Evolutionary conservation across 805 yeast species (phyloP), one percentile per base, ranked within the genome.

Genomic region (Saturnispora ahearnii): DNA sequence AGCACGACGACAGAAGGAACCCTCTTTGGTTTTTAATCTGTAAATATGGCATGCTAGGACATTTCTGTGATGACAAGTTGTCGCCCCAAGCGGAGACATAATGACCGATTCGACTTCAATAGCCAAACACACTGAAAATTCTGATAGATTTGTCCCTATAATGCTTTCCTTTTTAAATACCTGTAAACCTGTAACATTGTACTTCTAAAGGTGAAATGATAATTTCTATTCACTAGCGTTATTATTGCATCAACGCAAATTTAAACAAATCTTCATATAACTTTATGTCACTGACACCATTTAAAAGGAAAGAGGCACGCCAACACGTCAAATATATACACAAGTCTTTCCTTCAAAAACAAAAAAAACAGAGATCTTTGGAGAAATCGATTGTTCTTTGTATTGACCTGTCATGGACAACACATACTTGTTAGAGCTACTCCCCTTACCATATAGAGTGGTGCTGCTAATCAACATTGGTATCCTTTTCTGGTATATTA

Each of bases 1-100:
- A 38, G 22, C 11, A 24, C 9, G 42, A 38, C 15, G 12, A 26
- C 28, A 38, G 42, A 38, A n/a, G 42, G 11, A 36, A 45, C 28
- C 21, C 34, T 15, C 24, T 36, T 36, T 21, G n/a, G 11, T 11
- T 36, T 21, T 12, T 18, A 6, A 18, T 22, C 22, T 36, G 40
- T 36, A 36, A 22, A 21, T 36, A 18, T 18, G 10, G 40, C 40
- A 36, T 18, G 10, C 26, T 24, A 37, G 30, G 24, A 38, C 44
- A 38, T 31, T 40, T 45, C 55, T 48, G 60, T 78, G 84, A 79
- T 79, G 84, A 79, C 81, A 70, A 63, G 75, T 58, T 79, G 84
- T 80, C 84, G 84, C 84, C 84, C 84, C 84, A 80, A 73, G 71
- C 84, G 82, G 84, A 79, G 37, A 46, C 49, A 73, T 74, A 59